phyloP scores from a whole-genome alignment of 768 basidiomycete species.

The Saitozyma podzolica region DNA sequence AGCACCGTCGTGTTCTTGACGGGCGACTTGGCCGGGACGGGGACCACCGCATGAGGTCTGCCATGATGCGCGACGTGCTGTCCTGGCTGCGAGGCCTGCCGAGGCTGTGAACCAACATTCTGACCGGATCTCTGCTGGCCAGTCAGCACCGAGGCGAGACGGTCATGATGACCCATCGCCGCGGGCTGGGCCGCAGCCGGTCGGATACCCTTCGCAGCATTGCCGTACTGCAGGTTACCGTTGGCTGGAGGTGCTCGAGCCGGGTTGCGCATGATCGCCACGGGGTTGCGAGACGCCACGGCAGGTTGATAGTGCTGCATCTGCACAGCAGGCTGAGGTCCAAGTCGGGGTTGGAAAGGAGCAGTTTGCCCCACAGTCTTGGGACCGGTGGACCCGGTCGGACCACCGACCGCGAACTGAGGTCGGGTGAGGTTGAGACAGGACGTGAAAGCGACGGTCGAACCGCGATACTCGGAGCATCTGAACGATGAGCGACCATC shows the following conservation, averaged over 20 bases:
- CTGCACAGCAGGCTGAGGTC: conserved; percentile 63
- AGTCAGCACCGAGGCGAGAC: conserved; percentile 12
- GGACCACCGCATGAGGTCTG: conserved; percentile 1
- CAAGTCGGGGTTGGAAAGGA: conserved; percentile 69
- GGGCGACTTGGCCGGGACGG: neutral
- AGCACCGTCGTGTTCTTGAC: no score
- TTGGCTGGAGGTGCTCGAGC: conserved; percentile 12
- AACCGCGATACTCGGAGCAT: conserved; percentile 89
- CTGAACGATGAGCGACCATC: conserved; percentile 53
- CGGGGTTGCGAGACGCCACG: conserved; percentile 49
- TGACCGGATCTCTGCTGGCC: conserved; percentile 6
- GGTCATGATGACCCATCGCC: conserved; percentile 14
- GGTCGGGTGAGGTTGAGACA: conserved; percentile 84
- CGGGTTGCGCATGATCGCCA: conserved; percentile 78
- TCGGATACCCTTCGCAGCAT: conserved; percentile 47
- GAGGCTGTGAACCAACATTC: neutral
- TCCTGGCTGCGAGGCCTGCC: neutral
- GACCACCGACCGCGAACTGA: conserved; percentile 77
- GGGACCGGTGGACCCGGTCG: conserved; percentile 8
- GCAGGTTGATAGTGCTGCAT: conserved; percentile 26
- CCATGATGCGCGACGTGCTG: conserved; percentile 1
- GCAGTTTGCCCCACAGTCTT: conserved; percentile 34
- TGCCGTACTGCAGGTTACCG: conserved; percentile 41
- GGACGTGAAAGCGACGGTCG: conserved; percentile 78
- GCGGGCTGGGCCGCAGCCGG: conserved; percentile 7